Evolutionary conservation across 306 rosid species (phyloP), one percentile per base, ranked within the genome.

Genomic region (Hylodesmum podocarpum): DNA sequence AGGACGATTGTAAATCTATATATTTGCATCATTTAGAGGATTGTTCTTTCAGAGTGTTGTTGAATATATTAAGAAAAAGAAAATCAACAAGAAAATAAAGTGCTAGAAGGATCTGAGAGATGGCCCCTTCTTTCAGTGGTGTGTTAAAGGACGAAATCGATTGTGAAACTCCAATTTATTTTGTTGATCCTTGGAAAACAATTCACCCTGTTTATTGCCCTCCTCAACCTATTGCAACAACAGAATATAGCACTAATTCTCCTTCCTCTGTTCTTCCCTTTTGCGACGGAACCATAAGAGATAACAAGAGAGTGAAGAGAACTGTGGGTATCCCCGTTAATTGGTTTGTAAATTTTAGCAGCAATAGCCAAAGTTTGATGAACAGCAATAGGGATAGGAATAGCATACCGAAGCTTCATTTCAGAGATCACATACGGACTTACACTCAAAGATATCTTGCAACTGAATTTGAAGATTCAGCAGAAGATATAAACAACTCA

Each of bases 371-470:
- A 41, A 55, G 55, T 44, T 51, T 47, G 73, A 70, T 78, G 66
- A 78, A 75, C 74, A 73, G 24, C 10, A 80, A 64, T 44, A 64
- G 77, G 21, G 83, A 14, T 28, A 83, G 82, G 76, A 88, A 72
- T 53, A 85, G 73, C 63, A 29, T 78, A 34, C 74, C 79, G 25
- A 76, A 66, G 81, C 82, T 73, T 24, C 86, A 81, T 33, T 87
- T 94, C 57, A 85, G 97, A 6, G 94, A 88, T 49, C 95, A 94
- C 54, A 86, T 91, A 75, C 86, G 84, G 90, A 85, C 90, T 69
- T 88, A 84, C 19, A 80, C 80, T 0, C 91, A 83, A 41, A 81
- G 89, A n/a, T 89, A 87, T 40, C 83, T 72, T 21, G 97, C 92
- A 24, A 89, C 91, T 0, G 94, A 91, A 72, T 89, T 82, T 44